Evolutionary conservation across 2,329 filamentous ascomycete species (phyloP).

Genomic region (Aspergillus fructus): DNA sequence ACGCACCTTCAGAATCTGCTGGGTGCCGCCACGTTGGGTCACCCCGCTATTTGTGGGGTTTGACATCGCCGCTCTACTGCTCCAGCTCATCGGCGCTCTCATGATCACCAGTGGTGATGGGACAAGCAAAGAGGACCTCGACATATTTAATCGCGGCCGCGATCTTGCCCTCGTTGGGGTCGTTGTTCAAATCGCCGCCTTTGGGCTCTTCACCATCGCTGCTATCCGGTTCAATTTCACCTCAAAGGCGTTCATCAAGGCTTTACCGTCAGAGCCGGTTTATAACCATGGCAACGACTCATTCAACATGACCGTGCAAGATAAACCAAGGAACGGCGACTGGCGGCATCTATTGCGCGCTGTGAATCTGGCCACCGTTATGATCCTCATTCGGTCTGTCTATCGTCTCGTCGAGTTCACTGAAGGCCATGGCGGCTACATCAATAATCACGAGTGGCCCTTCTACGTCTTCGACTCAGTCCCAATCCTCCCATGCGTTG

Average conservation of each 20-base stretch:
- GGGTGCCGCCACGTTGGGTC: slow-evolving; percentile 34
- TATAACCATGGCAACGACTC: too few species aligned
- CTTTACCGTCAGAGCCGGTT: slow-evolving; percentile 24
- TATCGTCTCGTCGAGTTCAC: slow-evolving; percentile 52
- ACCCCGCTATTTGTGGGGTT: slow-evolving; percentile 46
- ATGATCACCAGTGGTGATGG: slow-evolving; percentile 39
- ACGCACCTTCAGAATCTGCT: slow-evolving; percentile 36
- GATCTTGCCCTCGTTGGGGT: slow-evolving; percentile 43
- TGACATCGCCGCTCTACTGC: slow-evolving; percentile 40
- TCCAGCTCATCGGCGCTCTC: slow-evolving; percentile 40
- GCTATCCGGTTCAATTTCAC: slow-evolving; percentile 50
- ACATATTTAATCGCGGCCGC: slow-evolving; percentile 38
- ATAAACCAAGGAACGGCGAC: slow-evolving; percentile 23
- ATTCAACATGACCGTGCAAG: neutral
- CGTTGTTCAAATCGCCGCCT: slow-evolving; percentile 46
- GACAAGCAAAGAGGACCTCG: slow-evolving; percentile 17
- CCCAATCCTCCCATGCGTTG: slow-evolving; percentile 36
- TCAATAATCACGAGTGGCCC: slow-evolving; percentile 44
- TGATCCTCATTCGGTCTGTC: slow-evolving; percentile 43
- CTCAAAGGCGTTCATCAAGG: slow-evolving; percentile 37
- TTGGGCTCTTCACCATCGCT: slow-evolving; percentile 48
- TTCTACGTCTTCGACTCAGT: slow-evolving; percentile 47
- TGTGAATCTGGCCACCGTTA: slow-evolving; percentile 29
- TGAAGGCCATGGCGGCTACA: slow-evolving; percentile 42
- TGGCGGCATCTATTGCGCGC: slow-evolving; percentile 34